A percentile compares a stretch with the other conserved stretches of the same genome.
phyloP scores from a whole-genome alignment of 2,329 filamentous ascomycete genomes.

The Exserohilum turcica region DNA sequence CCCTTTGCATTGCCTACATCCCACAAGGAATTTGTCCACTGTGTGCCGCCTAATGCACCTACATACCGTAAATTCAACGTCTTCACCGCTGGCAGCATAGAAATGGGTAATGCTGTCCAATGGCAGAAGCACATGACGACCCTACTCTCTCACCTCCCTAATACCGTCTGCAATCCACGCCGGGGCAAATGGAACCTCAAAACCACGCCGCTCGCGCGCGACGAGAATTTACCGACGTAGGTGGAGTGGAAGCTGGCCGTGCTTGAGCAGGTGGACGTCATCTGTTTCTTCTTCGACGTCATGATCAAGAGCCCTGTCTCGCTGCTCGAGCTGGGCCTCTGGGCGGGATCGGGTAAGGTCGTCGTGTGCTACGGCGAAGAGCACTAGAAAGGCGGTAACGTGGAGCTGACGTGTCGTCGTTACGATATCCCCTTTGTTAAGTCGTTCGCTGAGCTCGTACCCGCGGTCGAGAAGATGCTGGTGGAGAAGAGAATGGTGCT shows the following conservation, averaged over 20 bases:
- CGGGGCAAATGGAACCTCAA: constrained; percentile 63
- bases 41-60: constrained; percentile 22
- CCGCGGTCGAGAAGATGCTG: constrained; percentile 43
- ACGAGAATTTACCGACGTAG: constrained; percentile 60
- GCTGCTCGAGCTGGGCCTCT: constrained; percentile 65
- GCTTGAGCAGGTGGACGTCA: constrained; percentile 59
- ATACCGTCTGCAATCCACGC: constrained; percentile 63
- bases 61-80: constrained; percentile 47
- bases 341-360: constrained; percentile 49
- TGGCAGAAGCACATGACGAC: constrained; percentile 58
- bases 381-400: constrained; percentile 66
- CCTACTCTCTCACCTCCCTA: constrained; percentile 48
- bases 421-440: constrained; percentile 55
- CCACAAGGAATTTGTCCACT: constrained; percentile 23
- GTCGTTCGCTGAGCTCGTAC: constrained; percentile 49
- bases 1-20: constrained; percentile 10
- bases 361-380: constrained; percentile 60
- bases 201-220: constrained; percentile 61
- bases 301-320: constrained; percentile 60
- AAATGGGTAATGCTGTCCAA: constrained; percentile 50
- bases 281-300: constrained; percentile 62
- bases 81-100: constrained; percentile 66
- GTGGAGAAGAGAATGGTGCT: constrained; percentile 32
- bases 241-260: constrained; percentile 66
- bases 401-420: constrained; percentile 59